A percentile compares a stretch with the other conserved stretches of the same genome.
phyloP scores from a whole-genome alignment of 257 asterid species.

The Solanum chiquidenum region DNA sequence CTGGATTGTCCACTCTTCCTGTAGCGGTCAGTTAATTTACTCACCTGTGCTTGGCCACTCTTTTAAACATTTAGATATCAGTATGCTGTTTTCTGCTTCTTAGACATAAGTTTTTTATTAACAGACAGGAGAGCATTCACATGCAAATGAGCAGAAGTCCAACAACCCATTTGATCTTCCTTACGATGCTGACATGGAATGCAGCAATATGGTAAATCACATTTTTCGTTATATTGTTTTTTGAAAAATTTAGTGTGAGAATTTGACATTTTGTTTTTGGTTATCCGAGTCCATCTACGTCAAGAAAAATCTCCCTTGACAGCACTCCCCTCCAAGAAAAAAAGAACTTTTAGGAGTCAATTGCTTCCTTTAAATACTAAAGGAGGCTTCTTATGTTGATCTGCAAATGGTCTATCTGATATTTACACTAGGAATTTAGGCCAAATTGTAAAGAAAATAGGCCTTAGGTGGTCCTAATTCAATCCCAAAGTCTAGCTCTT shows the following conservation, averaged over 20 bases:
- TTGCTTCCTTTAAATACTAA: neutral
- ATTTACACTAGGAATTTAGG: neutral
- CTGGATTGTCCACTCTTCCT: slow-evolving; percentile 24
- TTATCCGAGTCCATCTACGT: neutral
- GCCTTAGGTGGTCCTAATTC: neutral
- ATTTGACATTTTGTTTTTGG: neutral
- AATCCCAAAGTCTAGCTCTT: neutral
- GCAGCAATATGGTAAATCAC: slow-evolving; percentile 42
- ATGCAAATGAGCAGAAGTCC: slow-evolving; percentile 32
- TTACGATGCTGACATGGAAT: slow-evolving; percentile 41
- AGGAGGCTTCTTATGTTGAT: neutral
- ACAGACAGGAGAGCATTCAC: slow-evolving; percentile 43
- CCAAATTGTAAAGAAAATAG: neutral
- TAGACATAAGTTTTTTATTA: slow-evolving; percentile 5
- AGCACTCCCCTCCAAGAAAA: neutral
- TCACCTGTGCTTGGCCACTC: neutral
- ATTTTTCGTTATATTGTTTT: neutral
- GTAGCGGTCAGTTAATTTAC: slow-evolving; percentile 23
- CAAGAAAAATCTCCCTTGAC: neutral
- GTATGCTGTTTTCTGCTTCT: neutral
- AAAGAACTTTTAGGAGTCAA: neutral
- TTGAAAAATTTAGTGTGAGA: neutral
- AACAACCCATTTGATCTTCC: slow-evolving; percentile 85
- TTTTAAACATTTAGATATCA: neutral
- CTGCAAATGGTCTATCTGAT: neutral